Conservation (phyloP, 2,329 filamentous ascomycete species). For the Ustulina deusta region DNA sequence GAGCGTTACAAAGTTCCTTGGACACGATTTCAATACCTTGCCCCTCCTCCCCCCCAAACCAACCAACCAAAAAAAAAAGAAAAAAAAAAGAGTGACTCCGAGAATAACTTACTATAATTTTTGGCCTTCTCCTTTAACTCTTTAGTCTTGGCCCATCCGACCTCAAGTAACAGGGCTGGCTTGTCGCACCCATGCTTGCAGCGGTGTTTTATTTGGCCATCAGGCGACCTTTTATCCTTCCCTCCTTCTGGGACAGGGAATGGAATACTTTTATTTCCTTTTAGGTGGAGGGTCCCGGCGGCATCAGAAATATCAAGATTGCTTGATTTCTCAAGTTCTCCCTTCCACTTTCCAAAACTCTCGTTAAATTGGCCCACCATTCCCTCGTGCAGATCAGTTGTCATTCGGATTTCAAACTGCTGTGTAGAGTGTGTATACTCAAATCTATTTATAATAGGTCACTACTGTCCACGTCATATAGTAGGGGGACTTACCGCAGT, state of each 20-base stretch:
- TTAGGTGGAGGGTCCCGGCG: not conserved
- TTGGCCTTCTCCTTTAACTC: not conserved
- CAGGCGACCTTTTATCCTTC: not conserved
- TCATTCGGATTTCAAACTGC: slow-evolving; percentile 25
- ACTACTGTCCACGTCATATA: not conserved
- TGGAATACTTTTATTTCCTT: not conserved
- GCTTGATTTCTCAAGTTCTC: not conserved
- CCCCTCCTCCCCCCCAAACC: not conserved
- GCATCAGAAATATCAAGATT: not conserved
- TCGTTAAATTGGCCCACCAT: not conserved
- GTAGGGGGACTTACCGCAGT: slow-evolving; percentile 10
- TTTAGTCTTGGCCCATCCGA: not conserved
- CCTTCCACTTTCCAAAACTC: not conserved
- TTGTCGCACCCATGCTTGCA: not conserved
- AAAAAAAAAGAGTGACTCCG: not conserved
- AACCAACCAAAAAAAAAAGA: too few relatives aligned
- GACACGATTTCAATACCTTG: not conserved
- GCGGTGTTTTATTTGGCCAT: slow-evolving; percentile 9
- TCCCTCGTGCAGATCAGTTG: not conserved
- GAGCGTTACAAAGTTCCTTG: not conserved
- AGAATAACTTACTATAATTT: slow-evolving; percentile 18
- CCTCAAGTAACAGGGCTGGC: slow-evolving; percentile 19
- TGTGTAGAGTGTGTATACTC: slow-evolving; percentile 24
- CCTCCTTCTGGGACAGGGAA: not conserved
- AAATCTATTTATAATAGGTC: slow-evolving; percentile 11